phyloP scores from a whole-genome alignment of 2,329 filamentous ascomycete genomes.

The Fusarium paranaense region DNA sequence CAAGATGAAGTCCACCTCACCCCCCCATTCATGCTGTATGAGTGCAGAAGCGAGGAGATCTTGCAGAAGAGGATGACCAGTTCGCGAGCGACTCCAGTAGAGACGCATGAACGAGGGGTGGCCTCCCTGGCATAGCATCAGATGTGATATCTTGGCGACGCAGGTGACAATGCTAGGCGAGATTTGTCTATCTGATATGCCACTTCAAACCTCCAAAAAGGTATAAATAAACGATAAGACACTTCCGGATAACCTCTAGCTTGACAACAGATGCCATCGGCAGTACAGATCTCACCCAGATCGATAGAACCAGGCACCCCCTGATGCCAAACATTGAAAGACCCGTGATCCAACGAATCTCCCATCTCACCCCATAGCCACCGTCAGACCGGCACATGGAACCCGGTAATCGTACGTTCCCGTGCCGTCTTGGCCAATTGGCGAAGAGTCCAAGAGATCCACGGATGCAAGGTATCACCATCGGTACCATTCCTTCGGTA shows the following conservation, averaged over 20 bases:
- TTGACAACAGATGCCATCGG: rapidly evolving
- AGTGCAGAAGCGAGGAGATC: neutral
- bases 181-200: neutral
- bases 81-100: neutral
- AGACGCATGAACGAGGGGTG: neutral
- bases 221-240: neutral
- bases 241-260: neutral
- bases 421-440: neutral
- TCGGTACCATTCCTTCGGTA: neutral
- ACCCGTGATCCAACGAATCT: neutral
- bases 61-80: neutral
- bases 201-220: neutral
- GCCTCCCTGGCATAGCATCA: neutral
- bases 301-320: neutral
- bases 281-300: neutral
- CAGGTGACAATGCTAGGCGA: neutral
- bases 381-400: neutral
- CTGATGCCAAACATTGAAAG: neutral
- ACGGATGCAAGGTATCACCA: neutral
- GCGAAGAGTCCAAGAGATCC: neutral
- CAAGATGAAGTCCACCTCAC: neutral
- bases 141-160: neutral
- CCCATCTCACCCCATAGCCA: neutral
- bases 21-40: neutral
- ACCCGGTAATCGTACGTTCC: neutral